Conservation (phyloP, 352 stramenopile species). For the Hyaloperonospora arabidopsidis region DNA sequence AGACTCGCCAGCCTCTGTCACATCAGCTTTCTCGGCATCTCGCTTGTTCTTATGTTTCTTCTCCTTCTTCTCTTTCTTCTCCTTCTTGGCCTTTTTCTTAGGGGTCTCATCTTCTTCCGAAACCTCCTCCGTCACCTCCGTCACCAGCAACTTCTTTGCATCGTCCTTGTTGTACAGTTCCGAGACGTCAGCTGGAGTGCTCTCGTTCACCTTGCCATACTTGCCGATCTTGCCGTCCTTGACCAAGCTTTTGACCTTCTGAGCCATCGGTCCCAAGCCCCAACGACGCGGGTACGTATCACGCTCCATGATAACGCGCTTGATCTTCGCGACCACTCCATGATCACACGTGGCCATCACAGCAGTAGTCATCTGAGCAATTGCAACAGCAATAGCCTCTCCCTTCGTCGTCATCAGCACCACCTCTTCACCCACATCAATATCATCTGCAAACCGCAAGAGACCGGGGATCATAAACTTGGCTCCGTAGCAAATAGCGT, state of each 20-base stretch:
- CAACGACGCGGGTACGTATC: conserved; percentile 99
- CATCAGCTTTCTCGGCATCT: conserved; percentile 37
- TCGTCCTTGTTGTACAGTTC: conserved; percentile 63
- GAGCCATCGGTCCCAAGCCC: conserved; percentile 97
- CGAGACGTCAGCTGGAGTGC: conserved; percentile 68
- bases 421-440: conserved; percentile 98
- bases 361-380: conserved; percentile 99
- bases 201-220: conserved; percentile 85
- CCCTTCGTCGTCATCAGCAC: conserved; percentile 99
- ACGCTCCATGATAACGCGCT: conserved; percentile 99
- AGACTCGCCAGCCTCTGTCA: conserved; percentile 46
- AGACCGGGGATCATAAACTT: conserved; percentile 99
- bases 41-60: conserved; percentile 81
- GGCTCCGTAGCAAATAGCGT: conserved; percentile 99
- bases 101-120: conserved; percentile 44
- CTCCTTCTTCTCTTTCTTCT: conserved; percentile 67
- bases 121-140: conserved; percentile 48
- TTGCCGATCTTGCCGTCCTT: conserved; percentile 89
- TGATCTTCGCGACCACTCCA: conserved; percentile 99
- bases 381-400: conserved; percentile 97
- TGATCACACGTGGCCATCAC: conserved; percentile 99
- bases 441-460: conserved; percentile 97
- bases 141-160: conserved; percentile 48
- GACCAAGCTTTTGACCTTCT: conserved; percentile 98
- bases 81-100: conserved; percentile 53